Base-by-base conservation (phyloP, 371 early-diverging fungal species). In the Sporodiniella umbellata region DNA sequence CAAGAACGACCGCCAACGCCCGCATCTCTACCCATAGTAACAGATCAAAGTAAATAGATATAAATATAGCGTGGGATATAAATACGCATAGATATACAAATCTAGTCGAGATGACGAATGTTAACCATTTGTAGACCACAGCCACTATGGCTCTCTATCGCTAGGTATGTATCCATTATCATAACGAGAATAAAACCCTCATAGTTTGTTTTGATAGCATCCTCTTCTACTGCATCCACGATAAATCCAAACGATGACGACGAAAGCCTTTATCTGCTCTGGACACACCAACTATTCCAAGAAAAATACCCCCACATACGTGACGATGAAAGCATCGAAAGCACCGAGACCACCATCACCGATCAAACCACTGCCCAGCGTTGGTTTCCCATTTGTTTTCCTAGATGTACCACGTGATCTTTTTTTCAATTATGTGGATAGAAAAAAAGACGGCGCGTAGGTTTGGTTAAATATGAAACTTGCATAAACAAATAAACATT, bases 251-350 rank as follows among this genome's bases (percentile, higher is more conserved):
- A 68, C 43, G 66, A 64, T 24, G 58, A 69, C 33, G 60, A 72
- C 28, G 70, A 72, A 40, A 62, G 73, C 0, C 51, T 72, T 3
- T 72, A 72, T 48, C 42, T 72, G 25, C 45, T 60, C 15, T 72
- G 67, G 67, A 72, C 69, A 23, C 69, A 72, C 48, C 69, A 72
- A 52, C 33, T 72, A 12, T 23, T 72, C 19, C 54, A 57, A 33
- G 66, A 72, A 42, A 57, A 53, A 50, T 60, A 11, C 37, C 53
- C 3, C 53, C 60, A 3, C 15, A 2, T 18, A 31, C 24, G 33
- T 23, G 50, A 55, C 1, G 28, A 42, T 10, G 51, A 56, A 24
- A 57, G 57, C 33, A 37, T 57, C 11, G 51, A 51, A 3, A 57
- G 57, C 4, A 37, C 51, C 11, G 51, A 51, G 4, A 57, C 51